Percentiles rank a stretch among this genome's conserved stretches.
Evolutionary conservation across 2,329 filamentous ascomycete genomes (phyloP).

Genomic region (Aspergillus terreus): DNA sequence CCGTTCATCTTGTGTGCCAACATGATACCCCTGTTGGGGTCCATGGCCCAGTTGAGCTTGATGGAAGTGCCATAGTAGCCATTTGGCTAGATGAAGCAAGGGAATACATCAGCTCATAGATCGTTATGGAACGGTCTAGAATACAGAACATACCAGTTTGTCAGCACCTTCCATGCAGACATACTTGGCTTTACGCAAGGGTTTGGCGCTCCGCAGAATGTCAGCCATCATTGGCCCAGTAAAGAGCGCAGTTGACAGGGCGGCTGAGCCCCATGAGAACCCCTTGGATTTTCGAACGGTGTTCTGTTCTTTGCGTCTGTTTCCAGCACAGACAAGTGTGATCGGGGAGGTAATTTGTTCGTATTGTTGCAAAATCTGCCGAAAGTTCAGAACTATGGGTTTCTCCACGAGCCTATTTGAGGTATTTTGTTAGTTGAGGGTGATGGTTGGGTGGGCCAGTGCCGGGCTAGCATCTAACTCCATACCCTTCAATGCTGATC

Average conservation of each 20-base stretch:
- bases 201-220: constrained; percentile 64
- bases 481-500: constrained; percentile 70
- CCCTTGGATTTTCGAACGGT: constrained; percentile 85
- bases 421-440: constrained; percentile 7
- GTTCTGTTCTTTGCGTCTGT: constrained; percentile 90
- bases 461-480: neutral
- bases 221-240: constrained; percentile 76
- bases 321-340: constrained; percentile 88
- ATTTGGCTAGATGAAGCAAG: constrained; percentile 57
- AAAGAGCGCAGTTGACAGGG: constrained; percentile 81
- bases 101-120: neutral
- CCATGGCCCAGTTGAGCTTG: constrained; percentile 84
- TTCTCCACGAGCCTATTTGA: constrained; percentile 64
- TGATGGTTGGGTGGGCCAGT: no score
- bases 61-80: constrained; percentile 85
- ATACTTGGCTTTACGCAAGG: constrained; percentile 68
- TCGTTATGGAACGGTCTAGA: neutral
- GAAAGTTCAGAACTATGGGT: constrained; percentile 67
- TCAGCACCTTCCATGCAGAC: constrained; percentile 92
- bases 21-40: constrained; percentile 78
- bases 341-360: constrained; percentile 82
- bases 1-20: constrained; percentile 90
- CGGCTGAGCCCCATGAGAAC: constrained; percentile 89
- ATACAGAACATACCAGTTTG: constrained; percentile 53
- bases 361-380: constrained; percentile 68